Base-by-base conservation (phyloP, 1,139 yeast genomes). In the Kurtzmaniella quercitrusa region DNA sequence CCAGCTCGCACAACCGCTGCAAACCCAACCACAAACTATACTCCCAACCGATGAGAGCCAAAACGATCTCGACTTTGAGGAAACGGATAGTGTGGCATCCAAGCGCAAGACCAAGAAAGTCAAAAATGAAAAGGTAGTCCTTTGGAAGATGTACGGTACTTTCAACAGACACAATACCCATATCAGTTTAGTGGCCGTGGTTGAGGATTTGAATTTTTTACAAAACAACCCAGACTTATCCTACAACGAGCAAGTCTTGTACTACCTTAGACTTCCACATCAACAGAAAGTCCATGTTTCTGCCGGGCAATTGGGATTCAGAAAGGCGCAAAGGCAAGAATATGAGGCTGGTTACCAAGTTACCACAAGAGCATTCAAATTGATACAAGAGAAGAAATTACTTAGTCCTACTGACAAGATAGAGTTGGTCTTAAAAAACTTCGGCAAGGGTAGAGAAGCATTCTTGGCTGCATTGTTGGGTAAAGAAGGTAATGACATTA, bases 341-440 rank as follows among this genome's bases (percentile, higher is more conserved):
- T 88, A 88, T 58, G 98, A 91, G 65, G 97, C 96, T 1, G 87
- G 85, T n/a, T 89, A 85, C 71, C 96, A 89, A 60, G 86, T 93
- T 11, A 72, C 89, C 18, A 70, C 89, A 7, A 78, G 79, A 50
- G 74, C 87, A 70, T 88, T 91, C 64, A 76, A 82, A 50, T 63
- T 76, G 48, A 86, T 91, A 55, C 80, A 82, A 55, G 83, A 80
- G 50, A 72, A 73, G 50, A 76, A 75, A 37, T 66, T 74, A 47
- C 63, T 82, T 42, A 66, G 66, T 2, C 69, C 74, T 6, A 73
- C 72, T 50, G 78, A 77, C 51, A 76, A 80, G 50, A 65, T 84
- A 18, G 97, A 91, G 61, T 63, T 93, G 43, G 78, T 88, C 15
- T 69, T 89, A 56, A 82, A 82, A 55, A 87, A 88, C 52, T 88